Evolutionary conservation across 2,329 filamentous ascomycete species (phyloP).

Genomic region (Biscogniauxia marginata): DNA sequence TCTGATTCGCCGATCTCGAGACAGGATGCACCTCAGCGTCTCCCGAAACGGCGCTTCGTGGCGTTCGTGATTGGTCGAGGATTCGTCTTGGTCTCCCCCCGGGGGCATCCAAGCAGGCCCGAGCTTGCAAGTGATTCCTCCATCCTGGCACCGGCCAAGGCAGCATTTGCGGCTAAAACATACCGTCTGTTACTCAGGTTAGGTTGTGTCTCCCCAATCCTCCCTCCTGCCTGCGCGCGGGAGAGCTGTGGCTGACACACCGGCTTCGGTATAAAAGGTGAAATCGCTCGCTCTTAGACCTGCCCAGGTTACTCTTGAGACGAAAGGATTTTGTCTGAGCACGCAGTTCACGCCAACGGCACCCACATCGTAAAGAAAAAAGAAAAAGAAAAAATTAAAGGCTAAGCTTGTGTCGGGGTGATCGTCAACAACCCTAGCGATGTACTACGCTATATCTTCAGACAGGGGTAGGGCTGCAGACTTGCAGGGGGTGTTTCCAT

Average conservation of each 20-base stretch:
- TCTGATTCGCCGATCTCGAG: slow-evolving; percentile 4
- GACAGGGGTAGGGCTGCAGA: not conserved
- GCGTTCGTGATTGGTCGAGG: slow-evolving; percentile 11
- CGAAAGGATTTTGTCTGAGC: no score
- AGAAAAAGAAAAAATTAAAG: not conserved
- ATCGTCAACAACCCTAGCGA: not conserved
- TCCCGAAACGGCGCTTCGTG: slow-evolving; percentile 19
- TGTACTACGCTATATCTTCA: not conserved
- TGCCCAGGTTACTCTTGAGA: no score
- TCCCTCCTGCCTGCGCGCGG: not conserved
- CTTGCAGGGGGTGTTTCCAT: not conserved
- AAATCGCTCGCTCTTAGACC: not conserved
- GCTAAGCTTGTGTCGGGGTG: not conserved
- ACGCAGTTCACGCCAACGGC: no score
- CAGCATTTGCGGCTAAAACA: not conserved
- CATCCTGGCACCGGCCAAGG: not conserved
- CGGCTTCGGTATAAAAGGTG: not conserved
- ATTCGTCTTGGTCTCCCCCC: slow-evolving; percentile 1
- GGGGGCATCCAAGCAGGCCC: slow-evolving; percentile 11
- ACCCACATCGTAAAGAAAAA: no score
- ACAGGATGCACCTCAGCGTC: slow-evolving; percentile 13
- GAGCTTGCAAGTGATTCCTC: not conserved
- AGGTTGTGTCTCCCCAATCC: no score
- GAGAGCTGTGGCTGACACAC: not conserved
- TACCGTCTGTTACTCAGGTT: no score